Conservation (phyloP, 805 yeast genomes). For the Cyberlindnera mycetangii region DNA sequence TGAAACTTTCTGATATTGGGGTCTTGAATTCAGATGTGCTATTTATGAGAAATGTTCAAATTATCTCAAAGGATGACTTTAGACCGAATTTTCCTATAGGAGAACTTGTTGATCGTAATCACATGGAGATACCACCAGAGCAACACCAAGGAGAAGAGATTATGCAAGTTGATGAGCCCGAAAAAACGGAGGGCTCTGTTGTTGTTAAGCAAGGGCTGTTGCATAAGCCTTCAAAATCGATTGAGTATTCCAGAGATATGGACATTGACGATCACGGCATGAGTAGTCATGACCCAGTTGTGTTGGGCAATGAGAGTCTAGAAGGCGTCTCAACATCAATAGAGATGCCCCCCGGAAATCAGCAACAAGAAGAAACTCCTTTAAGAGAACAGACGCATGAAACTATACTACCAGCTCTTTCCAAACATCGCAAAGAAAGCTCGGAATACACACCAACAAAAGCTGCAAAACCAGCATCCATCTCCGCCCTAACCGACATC, state of each 20-base stretch:
- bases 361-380: constrained; percentile 1
- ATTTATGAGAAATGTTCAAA: background rate
- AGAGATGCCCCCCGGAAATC: constrained; percentile 10
- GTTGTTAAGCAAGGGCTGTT: background rate
- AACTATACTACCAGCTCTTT: too few species aligned
- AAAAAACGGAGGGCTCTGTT: background rate
- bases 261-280: background rate
- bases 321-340: background rate
- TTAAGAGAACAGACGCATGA: too few species aligned
- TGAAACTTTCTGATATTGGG: background rate
- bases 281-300: background rate
- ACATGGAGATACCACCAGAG: background rate
- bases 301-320: background rate
- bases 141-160: background rate
- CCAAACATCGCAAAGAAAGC: too few species aligned
- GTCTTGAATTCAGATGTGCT: background rate
- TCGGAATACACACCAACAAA: too few species aligned
- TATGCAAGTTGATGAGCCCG: background rate
- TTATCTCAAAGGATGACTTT: background rate
- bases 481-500: too few species aligned
- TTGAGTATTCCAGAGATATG: too few species aligned
- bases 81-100: background rate
- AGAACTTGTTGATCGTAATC: background rate
- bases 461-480: too few species aligned
- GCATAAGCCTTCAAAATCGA: too few species aligned